These are phyloP conservation scores for Botrytis tulipae DNA, from an alignment of 2,329 filamentous ascomycete genomes.

Conservation along the genomic window DNA sequence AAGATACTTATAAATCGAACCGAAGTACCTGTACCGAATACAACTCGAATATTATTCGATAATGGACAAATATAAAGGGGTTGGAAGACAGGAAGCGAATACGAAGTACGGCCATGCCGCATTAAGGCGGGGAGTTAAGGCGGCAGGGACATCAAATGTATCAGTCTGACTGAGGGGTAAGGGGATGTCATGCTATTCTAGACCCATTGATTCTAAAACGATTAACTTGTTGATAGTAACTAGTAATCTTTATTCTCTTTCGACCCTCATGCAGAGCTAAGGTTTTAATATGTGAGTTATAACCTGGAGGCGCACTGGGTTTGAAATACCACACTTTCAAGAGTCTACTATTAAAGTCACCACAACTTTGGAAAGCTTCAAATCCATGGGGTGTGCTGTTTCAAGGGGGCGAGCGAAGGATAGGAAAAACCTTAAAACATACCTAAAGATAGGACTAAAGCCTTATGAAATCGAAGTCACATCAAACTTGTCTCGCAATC, in stretches of 20 bases:
- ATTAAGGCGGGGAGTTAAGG: neutral
- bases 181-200: neutral
- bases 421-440: fast-evolving
- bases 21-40: neutral
- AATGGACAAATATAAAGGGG: neutral
- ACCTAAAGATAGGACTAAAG: neutral
- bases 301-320: fast-evolving
- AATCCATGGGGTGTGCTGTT: fast-evolving
- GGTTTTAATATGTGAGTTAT: neutral
- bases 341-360: neutral
- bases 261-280: neutral
- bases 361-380: neutral
- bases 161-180: neutral
- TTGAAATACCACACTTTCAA: no score
- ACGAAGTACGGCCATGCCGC: neutral
- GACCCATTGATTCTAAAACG: neutral
- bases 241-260: neutral
- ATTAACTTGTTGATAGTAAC: neutral
- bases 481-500: neutral
- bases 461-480: neutral
- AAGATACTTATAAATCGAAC: neutral
- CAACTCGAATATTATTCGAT: neutral
- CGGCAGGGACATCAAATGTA: neutral
- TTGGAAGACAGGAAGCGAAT: neutral
- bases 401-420: fast-evolving